Evolutionary conservation across 345 rosid species (phyloP), one percentile per base, ranked within the genome.

Genomic region (Corchorus capsularis): DNA sequence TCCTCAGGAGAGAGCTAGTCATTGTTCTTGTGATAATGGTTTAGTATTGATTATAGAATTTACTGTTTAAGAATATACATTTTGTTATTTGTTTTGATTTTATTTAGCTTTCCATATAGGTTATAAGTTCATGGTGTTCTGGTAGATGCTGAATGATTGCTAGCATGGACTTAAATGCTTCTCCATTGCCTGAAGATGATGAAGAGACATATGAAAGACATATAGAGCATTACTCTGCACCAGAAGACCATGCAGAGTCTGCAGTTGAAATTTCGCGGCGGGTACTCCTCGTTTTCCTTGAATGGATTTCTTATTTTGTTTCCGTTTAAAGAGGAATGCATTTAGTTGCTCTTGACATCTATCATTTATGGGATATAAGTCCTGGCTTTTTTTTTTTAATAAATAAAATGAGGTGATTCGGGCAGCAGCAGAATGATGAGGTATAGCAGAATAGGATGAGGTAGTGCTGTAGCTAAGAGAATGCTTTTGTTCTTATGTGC

Each of bases 131-230:
- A 79, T 87, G 89, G 69, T 79, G 71, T 61, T 56, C 34, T 68
- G 80, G 80, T 77, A 64, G 27, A 75, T 78, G 87, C 69, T 88
- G 92, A 88, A 89, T 92, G 92, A 86, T 85, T 82, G 89, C 89
- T 78, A 82, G 89, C 63, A 90, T 92, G 97, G 97, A 92, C 80
- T 74, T 92, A 50, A 92, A 92, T 87, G 95, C 82, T 76, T 86
- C 89, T 8, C 91, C 97, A 2, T 76, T 87, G 75, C 97, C 97
- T 34, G 97, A 92, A 78, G 95, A 89, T 41, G 93, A 90, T 12
- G 97, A 92, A 8, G 97, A 90, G 64, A 84, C 75, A 19, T 89
- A 80, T 50, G 92, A 84, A 37, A 64, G 87, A 46, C 89, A 68
- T 74, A 47, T 79, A 46, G 91, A 83, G 71, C 83, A 87, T 47